These are phyloP conservation scores for Solanum bulbocastanum DNA, from an alignment of 257 asterid species.

Conservation along the genomic window DNA sequence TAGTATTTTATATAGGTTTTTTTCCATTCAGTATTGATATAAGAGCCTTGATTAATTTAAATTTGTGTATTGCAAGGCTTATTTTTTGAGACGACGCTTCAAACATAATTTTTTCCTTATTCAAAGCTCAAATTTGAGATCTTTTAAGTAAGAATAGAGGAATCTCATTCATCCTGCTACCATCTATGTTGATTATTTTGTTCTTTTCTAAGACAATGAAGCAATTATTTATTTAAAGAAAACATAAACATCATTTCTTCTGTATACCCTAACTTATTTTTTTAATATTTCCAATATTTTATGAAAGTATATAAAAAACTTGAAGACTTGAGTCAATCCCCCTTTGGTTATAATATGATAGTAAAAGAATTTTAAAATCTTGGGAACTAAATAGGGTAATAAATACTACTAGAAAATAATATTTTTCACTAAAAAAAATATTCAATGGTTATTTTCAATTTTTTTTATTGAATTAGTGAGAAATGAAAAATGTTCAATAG, in stretches of 20 bases:
- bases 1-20: too few relatives aligned
- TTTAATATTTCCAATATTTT: background rate
- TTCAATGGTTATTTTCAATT: too few relatives aligned
- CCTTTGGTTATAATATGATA: background rate
- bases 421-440: too few relatives aligned
- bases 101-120: background rate
- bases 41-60: too few relatives aligned
- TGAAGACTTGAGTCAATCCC: background rate
- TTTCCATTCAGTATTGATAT: background rate
- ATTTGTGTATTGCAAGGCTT: accelerated
- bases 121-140: too few relatives aligned
- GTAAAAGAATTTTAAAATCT: background rate
- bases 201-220: background rate
- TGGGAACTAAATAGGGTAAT: background rate
- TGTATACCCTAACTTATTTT: background rate
- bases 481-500: too few relatives aligned
- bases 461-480: too few relatives aligned
- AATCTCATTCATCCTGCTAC: too few relatives aligned
- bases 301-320: background rate
- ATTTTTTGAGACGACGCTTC: background rate
- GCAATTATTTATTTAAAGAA: background rate
- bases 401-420: background rate
- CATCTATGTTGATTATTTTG: background rate
- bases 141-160: too few relatives aligned
- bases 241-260: background rate